These are phyloP conservation scores for Piper longum DNA, from an alignment of 164 flowering plant genomes.

Conservation along the genomic window DNA sequence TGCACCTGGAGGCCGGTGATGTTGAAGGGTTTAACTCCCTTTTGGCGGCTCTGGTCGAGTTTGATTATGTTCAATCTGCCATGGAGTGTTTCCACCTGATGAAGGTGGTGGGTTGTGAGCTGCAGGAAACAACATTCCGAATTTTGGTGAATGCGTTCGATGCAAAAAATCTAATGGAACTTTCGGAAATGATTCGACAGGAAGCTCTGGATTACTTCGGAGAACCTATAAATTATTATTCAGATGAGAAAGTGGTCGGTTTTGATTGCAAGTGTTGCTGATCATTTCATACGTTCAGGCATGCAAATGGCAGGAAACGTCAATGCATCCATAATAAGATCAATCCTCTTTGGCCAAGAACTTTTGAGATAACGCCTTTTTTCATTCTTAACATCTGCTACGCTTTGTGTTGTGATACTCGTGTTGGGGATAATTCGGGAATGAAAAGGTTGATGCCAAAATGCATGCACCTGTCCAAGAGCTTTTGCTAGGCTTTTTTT, in stretches of 20 bases:
- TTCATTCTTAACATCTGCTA: background rate
- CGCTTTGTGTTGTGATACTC: background rate
- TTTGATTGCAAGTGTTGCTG: background rate
- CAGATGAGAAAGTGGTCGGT: conserved; percentile 24
- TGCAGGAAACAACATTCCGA: conserved; percentile 43
- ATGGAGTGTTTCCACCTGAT: conserved; percentile 49
- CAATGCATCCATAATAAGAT: background rate
- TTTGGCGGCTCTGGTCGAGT: conserved; percentile 28
- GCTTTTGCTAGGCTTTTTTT: too few species aligned
- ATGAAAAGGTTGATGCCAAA: too few species aligned
- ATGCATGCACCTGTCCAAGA: too few species aligned
- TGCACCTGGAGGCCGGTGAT: conserved; percentile 22
- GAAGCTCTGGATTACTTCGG: conserved; percentile 49
- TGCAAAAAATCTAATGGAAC: conserved; percentile 25
- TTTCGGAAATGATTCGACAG: conserved; percentile 24
- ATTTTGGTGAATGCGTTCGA: conserved; percentile 50
- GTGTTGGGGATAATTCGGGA: too few species aligned
- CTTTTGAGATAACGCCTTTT: background rate
- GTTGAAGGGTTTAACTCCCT: conserved; percentile 42
- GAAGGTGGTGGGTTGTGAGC: conserved; percentile 46
- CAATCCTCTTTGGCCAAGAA: background rate
- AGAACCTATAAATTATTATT: conserved; percentile 24
- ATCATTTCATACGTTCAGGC: background rate
- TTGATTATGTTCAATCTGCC: conserved; percentile 15
- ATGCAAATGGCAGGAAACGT: background rate